These are phyloP conservation scores for Trifolium pratense DNA, from an alignment of 306 rosid species.

Conservation along the genomic window DNA sequence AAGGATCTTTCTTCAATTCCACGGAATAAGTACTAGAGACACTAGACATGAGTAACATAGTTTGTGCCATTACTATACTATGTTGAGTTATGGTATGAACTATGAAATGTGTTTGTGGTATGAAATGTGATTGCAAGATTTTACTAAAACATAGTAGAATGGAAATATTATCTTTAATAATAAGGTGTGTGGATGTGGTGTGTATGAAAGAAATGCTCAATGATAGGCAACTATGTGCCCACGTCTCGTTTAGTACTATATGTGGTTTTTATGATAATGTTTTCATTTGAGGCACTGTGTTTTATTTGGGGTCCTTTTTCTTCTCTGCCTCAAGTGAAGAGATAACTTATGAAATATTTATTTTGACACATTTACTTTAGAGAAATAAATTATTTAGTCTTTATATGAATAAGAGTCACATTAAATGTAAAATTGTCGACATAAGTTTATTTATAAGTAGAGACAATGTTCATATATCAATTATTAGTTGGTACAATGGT, in stretches of 20 bases:
- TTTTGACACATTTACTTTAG: not conserved
- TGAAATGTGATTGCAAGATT: constrained; percentile 14
- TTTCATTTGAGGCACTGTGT: constrained; percentile 30
- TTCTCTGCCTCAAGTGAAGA: constrained; percentile 28
- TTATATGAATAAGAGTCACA: too few species aligned
- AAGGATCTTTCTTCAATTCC: constrained; percentile 62
- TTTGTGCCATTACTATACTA: constrained; percentile 72
- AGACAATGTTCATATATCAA: too few species aligned
- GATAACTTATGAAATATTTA: not conserved
- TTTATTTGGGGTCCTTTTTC: constrained; percentile 16
- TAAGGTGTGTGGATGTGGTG: constrained; percentile 68
- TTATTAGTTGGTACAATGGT: too few species aligned
- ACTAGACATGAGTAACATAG: constrained; percentile 77
- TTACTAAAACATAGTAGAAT: constrained; percentile 32
- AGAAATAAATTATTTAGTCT: too few species aligned
- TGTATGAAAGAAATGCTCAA: not conserved
- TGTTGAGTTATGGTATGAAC: not conserved
- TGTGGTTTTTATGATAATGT: constrained; percentile 52
- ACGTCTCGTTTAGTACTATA: constrained; percentile 56
- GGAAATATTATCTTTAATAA: constrained; percentile 25
- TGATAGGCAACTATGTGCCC: constrained; percentile 74
- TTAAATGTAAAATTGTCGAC: too few species aligned
- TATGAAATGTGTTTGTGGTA: too few species aligned
- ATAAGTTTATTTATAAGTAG: too few species aligned
- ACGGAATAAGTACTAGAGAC: constrained; percentile 61